A percentile compares a stretch with the other conserved stretches of the same genome.
Evolutionary conservation across 768 basidiomycete genomes (phyloP).

Genomic region (Boletellus sp.): DNA sequence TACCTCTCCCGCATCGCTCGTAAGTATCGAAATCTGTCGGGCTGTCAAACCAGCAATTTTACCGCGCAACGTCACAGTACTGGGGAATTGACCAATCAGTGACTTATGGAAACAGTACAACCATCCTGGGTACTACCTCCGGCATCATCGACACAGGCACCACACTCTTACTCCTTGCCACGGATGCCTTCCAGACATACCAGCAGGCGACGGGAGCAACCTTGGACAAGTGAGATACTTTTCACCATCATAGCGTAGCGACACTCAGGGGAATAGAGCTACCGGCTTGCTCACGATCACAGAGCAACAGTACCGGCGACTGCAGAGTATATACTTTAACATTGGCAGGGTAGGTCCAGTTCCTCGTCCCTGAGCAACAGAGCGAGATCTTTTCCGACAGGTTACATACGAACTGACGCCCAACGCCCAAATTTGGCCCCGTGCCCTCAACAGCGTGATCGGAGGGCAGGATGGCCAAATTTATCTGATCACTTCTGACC

Average conservation of each 20-base stretch:
- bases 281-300: constrained; percentile 59
- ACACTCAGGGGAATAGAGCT: constrained; percentile 26
- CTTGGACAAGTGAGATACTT: constrained; percentile 42
- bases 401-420: constrained; percentile 52
- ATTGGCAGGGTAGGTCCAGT: constrained; percentile 40
- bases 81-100: constrained; percentile 46
- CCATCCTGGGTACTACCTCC: constrained; percentile 34
- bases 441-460: constrained; percentile 50
- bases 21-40: constrained; percentile 9
- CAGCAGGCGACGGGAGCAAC: constrained; percentile 50
- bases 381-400: constrained; percentile 23
- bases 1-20: constrained; percentile 42
- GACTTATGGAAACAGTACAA: constrained; percentile 33
- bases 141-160: constrained; percentile 56
- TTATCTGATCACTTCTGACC: constrained; percentile 54
- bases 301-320: constrained; percentile 41
- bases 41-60: background rate
- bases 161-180: constrained; percentile 52
- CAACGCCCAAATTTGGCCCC: constrained; percentile 71
- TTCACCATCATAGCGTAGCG: background rate
- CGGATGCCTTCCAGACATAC: constrained; percentile 57
- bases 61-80: constrained; percentile 26
- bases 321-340: constrained; percentile 51
- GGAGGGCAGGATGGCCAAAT: constrained; percentile 50
- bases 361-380: background rate